These are phyloP conservation scores for Candida parachauliodes DNA, from an alignment of 805 yeast species.

Conservation along the genomic window DNA sequence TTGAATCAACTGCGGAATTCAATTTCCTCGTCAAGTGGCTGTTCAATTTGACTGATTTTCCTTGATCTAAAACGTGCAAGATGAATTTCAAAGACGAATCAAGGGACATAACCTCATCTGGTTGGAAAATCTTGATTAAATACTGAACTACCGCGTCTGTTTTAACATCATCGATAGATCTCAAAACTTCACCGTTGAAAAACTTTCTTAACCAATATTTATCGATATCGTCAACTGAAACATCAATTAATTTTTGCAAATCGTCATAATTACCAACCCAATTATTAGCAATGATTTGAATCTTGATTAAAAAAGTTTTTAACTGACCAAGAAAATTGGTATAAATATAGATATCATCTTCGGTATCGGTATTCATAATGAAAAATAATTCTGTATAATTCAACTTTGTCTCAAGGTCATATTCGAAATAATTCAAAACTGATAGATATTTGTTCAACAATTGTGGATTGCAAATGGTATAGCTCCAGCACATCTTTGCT, in stretches of 20 bases:
- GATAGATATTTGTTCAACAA: background rate
- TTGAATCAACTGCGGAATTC: background rate
- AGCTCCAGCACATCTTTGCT: slow-evolving; percentile 1
- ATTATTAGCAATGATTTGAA: background rate
- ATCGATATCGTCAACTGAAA: slow-evolving; percentile 1
- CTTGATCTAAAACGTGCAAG: slow-evolving; percentile 22
- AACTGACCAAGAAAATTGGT: slow-evolving; percentile 2
- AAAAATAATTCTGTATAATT: slow-evolving; percentile 6
- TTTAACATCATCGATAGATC: background rate
- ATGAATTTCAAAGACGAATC: slow-evolving; percentile 15
- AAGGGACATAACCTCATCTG: background rate
- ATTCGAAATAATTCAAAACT: background rate
- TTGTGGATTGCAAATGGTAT: background rate
- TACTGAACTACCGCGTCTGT: background rate
- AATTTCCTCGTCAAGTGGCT: background rate
- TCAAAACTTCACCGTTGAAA: background rate
- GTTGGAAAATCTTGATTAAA: background rate
- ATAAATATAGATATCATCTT: background rate
- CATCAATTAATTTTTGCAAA: slow-evolving; percentile 2
- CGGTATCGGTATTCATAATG: slow-evolving; percentile 3
- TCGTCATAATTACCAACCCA: slow-evolving; percentile 3
- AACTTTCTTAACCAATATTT: slow-evolving; percentile 3
- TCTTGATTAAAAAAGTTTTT: background rate
- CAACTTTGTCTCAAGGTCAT: background rate
- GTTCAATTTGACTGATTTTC: slow-evolving; percentile 5